Evolutionary conservation across 2,329 filamentous ascomycete species (phyloP).

Genomic region (Verticillium zaregamsianum): DNA sequence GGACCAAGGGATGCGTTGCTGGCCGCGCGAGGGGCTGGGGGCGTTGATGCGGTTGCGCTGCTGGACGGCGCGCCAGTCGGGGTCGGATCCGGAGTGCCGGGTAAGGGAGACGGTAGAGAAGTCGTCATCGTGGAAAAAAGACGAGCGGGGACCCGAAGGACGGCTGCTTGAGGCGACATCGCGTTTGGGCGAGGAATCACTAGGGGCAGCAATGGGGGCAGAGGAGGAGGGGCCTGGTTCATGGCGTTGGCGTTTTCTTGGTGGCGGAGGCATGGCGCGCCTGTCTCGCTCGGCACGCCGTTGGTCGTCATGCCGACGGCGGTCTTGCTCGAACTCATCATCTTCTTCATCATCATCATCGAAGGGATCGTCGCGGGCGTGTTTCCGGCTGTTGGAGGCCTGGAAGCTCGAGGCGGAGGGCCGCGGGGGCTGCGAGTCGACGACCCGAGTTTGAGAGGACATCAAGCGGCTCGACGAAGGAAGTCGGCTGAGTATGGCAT

Average conservation of each 20-base stretch:
- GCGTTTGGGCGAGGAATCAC: constrained; percentile 5
- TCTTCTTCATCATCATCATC: constrained; percentile 12
- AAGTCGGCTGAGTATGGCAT: neutral
- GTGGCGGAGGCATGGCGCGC: constrained; percentile 13
- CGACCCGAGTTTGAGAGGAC: neutral
- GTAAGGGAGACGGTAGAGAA: neutral
- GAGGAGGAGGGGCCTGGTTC: neutral
- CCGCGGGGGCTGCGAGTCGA: neutral
- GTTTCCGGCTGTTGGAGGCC: constrained; percentile 7
- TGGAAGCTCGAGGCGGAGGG: constrained; percentile 1
- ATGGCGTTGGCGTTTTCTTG: constrained; percentile 3
- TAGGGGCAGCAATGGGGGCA: neutral
- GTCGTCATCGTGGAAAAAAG: neutral
- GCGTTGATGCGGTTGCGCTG: constrained; percentile 18
- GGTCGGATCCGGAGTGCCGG: neutral
- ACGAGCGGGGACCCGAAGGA: neutral
- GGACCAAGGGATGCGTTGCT: constrained; percentile 35
- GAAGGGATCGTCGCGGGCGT: constrained; percentile 8
- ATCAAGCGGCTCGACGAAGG: neutral
- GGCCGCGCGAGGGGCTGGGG: constrained; percentile 24
- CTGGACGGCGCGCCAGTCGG: constrained; percentile 15
- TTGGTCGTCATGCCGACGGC: constrained; percentile 8
- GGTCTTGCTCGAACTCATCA: constrained; percentile 17
- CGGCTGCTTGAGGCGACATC: constrained; percentile 8
- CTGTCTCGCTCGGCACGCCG: constrained; percentile 20